Conservation (phyloP, 148 eudicot species). For the Rhododendron simsii region DNA sequence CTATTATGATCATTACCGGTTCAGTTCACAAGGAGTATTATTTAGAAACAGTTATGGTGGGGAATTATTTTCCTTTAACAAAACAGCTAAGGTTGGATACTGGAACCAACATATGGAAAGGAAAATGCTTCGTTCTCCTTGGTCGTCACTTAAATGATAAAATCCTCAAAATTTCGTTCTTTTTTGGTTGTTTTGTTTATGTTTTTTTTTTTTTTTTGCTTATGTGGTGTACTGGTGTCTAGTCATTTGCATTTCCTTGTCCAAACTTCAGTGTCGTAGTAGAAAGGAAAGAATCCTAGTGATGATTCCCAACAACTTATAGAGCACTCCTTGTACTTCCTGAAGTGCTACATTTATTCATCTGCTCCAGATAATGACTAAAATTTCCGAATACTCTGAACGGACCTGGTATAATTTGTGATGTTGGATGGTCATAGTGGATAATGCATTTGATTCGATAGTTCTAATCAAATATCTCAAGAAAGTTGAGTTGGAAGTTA, state of each 20-base stretch:
- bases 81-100: no score
- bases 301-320: background rate
- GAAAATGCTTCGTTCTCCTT: background rate
- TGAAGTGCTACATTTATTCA: background rate
- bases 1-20: background rate
- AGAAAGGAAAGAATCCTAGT: no score
- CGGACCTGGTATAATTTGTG: background rate
- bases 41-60: background rate
- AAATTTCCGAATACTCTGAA: background rate
- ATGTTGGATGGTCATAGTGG: background rate
- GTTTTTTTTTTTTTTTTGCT: background rate
- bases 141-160: background rate
- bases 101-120: background rate
- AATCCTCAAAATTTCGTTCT: background rate
- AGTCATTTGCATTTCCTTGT: slow-evolving; percentile 37
- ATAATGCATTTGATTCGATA: background rate
- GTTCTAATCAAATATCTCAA: background rate
- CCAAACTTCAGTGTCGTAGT: no score
- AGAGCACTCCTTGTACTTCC: background rate
- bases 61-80: background rate
- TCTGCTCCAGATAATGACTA: background rate
- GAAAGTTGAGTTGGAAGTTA: background rate
- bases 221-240: background rate
- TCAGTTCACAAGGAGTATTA: no score
- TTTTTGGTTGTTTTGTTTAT: background rate